Conservation (phyloP, 1,139 yeast species). For the Taphrina confusa region DNA sequence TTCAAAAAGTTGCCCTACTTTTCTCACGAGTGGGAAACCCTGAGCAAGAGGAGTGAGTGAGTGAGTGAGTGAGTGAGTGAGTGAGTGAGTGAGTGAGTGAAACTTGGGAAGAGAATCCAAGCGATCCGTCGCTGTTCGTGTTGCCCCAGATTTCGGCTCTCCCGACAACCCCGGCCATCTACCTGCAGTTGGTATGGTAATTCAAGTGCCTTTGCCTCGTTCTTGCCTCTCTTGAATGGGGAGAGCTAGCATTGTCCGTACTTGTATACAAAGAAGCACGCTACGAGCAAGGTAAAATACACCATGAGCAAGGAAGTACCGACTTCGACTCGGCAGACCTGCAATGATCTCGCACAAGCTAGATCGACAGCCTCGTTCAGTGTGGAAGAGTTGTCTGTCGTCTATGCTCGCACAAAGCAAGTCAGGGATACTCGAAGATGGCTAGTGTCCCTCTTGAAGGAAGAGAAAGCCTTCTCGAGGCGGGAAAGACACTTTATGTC, state of each 20-base stretch:
- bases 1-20: constrained; percentile 6
- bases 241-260: too few relatives aligned
- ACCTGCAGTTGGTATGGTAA: too few relatives aligned
- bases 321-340: constrained; percentile 20
- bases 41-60: too few relatives aligned
- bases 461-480: constrained; percentile 14
- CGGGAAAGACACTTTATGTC: constrained; percentile 32
- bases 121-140: too few relatives aligned
- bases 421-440: constrained; percentile 28
- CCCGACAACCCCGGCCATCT: constrained; percentile 1
- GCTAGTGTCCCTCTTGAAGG: constrained; percentile 29
- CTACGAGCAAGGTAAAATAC: too few relatives aligned
- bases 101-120: too few relatives aligned
- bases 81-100: too few relatives aligned
- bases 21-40: neutral
- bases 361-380: constrained; percentile 8
- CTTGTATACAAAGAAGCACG: too few relatives aligned
- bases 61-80: too few relatives aligned
- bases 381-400: constrained; percentile 19
- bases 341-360: constrained; percentile 19
- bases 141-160: constrained; percentile 10
- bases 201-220: too few relatives aligned
- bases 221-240: too few relatives aligned
- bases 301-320: neutral
- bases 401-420: constrained; percentile 22